phyloP scores from a whole-genome alignment of 1,284 basidiomycete species.

The Tilletia horrida region DNA sequence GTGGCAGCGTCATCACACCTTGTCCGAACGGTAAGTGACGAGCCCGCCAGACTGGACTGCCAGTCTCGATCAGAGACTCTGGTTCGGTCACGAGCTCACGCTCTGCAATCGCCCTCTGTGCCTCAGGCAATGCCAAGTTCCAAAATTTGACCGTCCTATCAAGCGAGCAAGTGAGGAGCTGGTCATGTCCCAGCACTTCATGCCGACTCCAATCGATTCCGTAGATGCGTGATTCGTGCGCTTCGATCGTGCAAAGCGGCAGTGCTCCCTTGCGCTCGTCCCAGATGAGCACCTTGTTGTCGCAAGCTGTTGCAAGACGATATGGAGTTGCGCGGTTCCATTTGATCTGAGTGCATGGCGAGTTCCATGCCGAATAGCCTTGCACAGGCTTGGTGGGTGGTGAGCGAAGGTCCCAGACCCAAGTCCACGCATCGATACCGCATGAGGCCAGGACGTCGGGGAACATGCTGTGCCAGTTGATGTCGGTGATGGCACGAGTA shows the following conservation, averaged over 20 bases:
- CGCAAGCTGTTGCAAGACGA: slow-evolving; percentile 27
- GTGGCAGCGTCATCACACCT: slow-evolving; percentile 83
- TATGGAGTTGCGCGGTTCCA: slow-evolving; percentile 34
- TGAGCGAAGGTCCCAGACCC: slow-evolving; percentile 51
- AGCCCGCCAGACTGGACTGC: slow-evolving; percentile 90
- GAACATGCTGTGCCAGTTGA: slow-evolving; percentile 53
- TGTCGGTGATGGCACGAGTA: slow-evolving; percentile 52
- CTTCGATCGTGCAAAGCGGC: slow-evolving; percentile 43
- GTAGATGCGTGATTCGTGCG: slow-evolving; percentile 51
- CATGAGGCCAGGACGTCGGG: slow-evolving; percentile 51
- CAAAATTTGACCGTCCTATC: slow-evolving; percentile 53
- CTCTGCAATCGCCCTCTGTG: slow-evolving; percentile 41
- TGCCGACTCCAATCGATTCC: slow-evolving; percentile 53
- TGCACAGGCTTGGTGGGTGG: slow-evolving; percentile 39
- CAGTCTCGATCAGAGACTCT: slow-evolving; percentile 65
- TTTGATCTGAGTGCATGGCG: slow-evolving; percentile 52
- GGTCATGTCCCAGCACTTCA: slow-evolving; percentile 39
- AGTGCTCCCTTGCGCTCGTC: slow-evolving; percentile 50
- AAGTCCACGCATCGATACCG: slow-evolving; percentile 53
- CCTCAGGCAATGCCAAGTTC: slow-evolving; percentile 36
- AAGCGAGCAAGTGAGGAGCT: slow-evolving; percentile 52
- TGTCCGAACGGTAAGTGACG: slow-evolving; percentile 86
- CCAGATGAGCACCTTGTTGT: slow-evolving; percentile 50
- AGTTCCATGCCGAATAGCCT: slow-evolving; percentile 53
- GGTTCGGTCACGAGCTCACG: slow-evolving; percentile 48